Base-by-base conservation (phyloP, 2,329 filamentous ascomycete genomes). In the Colletotrichum lupini region DNA sequence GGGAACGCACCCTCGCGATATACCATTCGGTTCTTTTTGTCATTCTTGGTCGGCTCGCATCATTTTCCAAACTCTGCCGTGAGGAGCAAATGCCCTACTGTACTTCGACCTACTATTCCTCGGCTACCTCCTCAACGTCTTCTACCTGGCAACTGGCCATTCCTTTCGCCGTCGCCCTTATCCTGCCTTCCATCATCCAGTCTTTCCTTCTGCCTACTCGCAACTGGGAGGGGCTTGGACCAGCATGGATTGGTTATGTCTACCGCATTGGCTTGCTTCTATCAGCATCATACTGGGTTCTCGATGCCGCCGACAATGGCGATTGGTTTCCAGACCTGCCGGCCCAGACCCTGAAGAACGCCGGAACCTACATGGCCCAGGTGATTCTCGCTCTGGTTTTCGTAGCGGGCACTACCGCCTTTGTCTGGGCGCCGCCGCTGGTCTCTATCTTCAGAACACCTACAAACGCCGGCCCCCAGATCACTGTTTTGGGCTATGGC, bases 11-110 rank as follows among this genome's bases (percentile, higher is more conserved):
- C 12, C 84, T 98, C 59, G 95, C 93, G 28, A 87, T 94, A 30
- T 96, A 95, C 78, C 95, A 99, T 80, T 97, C 97, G 0, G 81
- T 96, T 24, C 85, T 95, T 1, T 98, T 99, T 79, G 87, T 97
- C 69, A 80, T 95, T 5, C 88, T 98, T 14, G 93, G 92, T 16
- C 92, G 96, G 67, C 67, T 96, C 3, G 93, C 95, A 0, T 97
- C 95, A 1, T 92, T 96, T 76, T 98, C 97, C 11, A 94, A 95
- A 76, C 91, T 99, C 24, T 99, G 97, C 81, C 93, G 97, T 71
- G 97, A 99, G 82, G 97, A 99, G 84, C 97, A 99, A 84, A 98
- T 98, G 94, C 97, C 97, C 0, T 97, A 93, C 84, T 99, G 97
- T 86, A 91, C 90, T 67, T 98, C 96, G 2, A 98, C 97, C 0